A percentile compares a stretch with the other conserved stretches of the same genome.
These are phyloP conservation scores for Phyllosticta paracitricarpa DNA, from an alignment of 2,329 filamentous ascomycete genomes.

Conservation along the genomic window DNA sequence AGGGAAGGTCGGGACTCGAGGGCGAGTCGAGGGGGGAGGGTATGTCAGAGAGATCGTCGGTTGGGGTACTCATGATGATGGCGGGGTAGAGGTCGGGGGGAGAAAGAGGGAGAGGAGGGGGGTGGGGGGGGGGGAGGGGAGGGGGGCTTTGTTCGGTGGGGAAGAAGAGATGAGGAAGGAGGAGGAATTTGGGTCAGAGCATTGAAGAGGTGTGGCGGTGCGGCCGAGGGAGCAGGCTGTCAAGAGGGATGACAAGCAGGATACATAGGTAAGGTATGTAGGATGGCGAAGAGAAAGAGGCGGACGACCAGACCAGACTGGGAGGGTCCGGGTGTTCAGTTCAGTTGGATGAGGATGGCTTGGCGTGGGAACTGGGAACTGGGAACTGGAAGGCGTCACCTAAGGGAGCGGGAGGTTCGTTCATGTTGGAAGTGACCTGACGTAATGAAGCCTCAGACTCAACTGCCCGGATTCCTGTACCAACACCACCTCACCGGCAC, in stretches of 20 bases:
- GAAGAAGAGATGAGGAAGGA: not conserved
- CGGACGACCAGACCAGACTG: no score
- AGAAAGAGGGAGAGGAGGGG: no score
- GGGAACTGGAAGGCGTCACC: no score
- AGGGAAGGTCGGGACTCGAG: constrained; percentile 16
- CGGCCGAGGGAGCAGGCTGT: not conserved
- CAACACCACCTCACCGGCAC: no score
- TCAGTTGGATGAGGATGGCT: not conserved
- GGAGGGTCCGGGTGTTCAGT: not conserved
- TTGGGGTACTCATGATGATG: constrained; percentile 5
- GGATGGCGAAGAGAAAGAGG: not conserved
- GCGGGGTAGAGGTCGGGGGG: constrained; percentile 3
- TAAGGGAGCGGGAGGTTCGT: no score
- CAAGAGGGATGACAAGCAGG: no score
- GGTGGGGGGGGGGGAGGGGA: no score
- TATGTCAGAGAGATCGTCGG: constrained; percentile 13
- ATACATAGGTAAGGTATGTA: no score
- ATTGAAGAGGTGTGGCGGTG: not conserved
- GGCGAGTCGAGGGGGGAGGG: constrained; percentile 20
- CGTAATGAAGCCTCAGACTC: not conserved
- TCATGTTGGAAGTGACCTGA: not conserved
- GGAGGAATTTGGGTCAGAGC: not conserved
- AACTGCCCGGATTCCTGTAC: no score
- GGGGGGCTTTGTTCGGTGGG: not conserved
- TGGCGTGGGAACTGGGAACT: no score